Percentiles rank a stretch among this genome's conserved stretches.
Conservation (phyloP, 2,329 filamentous ascomycete species). For the Aspergillus puulaauensis region DNA sequence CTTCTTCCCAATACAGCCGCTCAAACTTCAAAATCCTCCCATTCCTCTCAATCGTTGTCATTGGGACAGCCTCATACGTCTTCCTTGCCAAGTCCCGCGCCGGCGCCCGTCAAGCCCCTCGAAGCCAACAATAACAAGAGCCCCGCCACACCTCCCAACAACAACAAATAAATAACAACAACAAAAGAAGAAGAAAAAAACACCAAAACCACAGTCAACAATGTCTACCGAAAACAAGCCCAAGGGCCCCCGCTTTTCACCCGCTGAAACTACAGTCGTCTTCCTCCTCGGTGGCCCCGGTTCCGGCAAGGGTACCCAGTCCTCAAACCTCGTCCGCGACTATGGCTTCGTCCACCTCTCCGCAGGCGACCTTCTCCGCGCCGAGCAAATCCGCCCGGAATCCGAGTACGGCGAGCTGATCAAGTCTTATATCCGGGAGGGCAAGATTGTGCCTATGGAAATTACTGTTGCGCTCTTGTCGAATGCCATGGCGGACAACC, state of each 20-base stretch:
- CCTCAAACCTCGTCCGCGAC: constrained; percentile 78
- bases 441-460: constrained; percentile 97
- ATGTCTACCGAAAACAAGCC: constrained; percentile 31
- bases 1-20: constrained; percentile 27
- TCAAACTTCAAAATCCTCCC: constrained; percentile 45
- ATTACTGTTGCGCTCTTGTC: constrained; percentile 91
- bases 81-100: constrained; percentile 52
- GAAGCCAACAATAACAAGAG: constrained; percentile 1
- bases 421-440: constrained; percentile 88
- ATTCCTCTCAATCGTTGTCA: constrained; percentile 45
- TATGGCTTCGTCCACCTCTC: constrained; percentile 92
- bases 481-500: constrained; percentile 76
- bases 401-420: constrained; percentile 92
- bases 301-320: constrained; percentile 95
- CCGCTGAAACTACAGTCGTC: constrained; percentile 81
- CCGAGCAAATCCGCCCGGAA: constrained; percentile 84
- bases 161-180: background rate
- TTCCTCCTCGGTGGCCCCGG: constrained; percentile 96
- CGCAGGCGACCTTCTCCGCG: constrained; percentile 88
- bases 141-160: background rate
- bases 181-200: background rate
- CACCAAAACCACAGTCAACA: constrained; percentile 2
- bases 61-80: constrained; percentile 51
- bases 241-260: constrained; percentile 69
- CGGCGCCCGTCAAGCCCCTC: constrained; percentile 23